Base-by-base conservation (phyloP, 2,329 filamentous ascomycete species). In the Torrubiella hemipterigena region DNA sequence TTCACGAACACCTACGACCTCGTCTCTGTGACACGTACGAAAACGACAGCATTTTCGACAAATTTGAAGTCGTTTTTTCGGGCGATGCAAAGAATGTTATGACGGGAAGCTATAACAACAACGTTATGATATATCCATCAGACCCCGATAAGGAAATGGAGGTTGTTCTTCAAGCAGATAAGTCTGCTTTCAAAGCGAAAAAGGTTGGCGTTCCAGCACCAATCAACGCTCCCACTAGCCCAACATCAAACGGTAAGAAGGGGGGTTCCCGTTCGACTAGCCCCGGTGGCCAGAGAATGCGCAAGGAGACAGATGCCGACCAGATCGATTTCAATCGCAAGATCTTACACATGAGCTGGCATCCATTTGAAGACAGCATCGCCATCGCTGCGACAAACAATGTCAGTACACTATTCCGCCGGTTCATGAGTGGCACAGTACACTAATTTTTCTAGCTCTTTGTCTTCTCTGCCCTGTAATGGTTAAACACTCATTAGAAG, bases 241-340 rank as follows among this genome's bases (percentile, higher is more conserved):
- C 81, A 15, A 80, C 72, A 17, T 65, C 75, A 26, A 67, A 67
- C 38, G 70, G 74, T 41, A 95, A 93, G 74, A 95, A 93, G 68
- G 77, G 78, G 35, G 77, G 79, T 30, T 93, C 86, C 40, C 75
- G 91, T 59, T 84, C 87, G 36, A 83, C 79, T 43, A 95, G 87
- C 55, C 89, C 91, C 38, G 77, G 76, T 31, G 66, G 71, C 27
- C 82, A 87, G 50, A 86, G 85, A 47, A 96, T 98, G 91, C 80
- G 87, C 51, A 96, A 95, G 65, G 91, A 98, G 66, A 98, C 91
- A 32, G 91, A 98, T 58, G 91, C 91, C 36, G 89, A 98, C 58
- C 89, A 96, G 64, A 96, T 96, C 58, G 91, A 98, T 60, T 98
- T 96, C 62, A 96, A 96, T 72, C 98, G 96, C 74, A 98, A 98